phyloP scores from a whole-genome alignment of 225 moss, liverwort and hornwort species.

The Rhytidiadelphus loreus region DNA sequence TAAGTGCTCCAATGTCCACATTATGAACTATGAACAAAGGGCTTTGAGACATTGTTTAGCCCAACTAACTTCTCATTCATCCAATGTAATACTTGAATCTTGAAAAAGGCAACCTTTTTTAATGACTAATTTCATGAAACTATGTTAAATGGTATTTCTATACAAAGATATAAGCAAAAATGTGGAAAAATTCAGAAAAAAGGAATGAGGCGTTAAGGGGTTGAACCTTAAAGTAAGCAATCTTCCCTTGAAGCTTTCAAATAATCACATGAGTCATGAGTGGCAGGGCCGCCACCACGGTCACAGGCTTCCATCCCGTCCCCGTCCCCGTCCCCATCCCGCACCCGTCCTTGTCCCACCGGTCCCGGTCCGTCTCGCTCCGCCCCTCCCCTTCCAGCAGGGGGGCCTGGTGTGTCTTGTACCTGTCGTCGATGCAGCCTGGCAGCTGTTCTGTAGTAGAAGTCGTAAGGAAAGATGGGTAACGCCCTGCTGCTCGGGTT shows the following conservation, averaged over 20 bases:
- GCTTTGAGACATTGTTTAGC: too few species aligned
- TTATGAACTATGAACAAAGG: too few species aligned
- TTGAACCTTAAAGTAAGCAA: background rate
- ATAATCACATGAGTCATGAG: background rate
- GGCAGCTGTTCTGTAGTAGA: slow-evolving; percentile 9
- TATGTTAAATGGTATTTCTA: too few species aligned
- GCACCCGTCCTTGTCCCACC: background rate
- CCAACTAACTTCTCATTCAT: too few species aligned
- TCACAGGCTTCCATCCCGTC: background rate
- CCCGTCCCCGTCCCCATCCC: background rate
- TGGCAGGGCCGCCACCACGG: background rate
- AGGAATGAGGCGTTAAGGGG: too few species aligned
- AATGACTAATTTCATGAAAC: too few species aligned
- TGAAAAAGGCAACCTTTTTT: too few species aligned
- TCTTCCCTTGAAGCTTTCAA: background rate
- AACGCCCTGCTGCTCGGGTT: background rate
- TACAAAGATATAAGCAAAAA: too few species aligned
- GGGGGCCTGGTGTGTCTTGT: slow-evolving; percentile 3
- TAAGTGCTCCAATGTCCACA: too few species aligned
- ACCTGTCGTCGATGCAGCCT: slow-evolving; percentile 24
- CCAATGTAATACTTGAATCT: too few species aligned
- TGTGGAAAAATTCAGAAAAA: too few species aligned
- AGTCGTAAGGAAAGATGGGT: background rate
- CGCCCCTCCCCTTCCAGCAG: background rate
- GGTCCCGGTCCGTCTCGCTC: background rate